phyloP scores from a whole-genome alignment of 1,139 yeast genomes.

The Blastobotrys buckinghamii region DNA sequence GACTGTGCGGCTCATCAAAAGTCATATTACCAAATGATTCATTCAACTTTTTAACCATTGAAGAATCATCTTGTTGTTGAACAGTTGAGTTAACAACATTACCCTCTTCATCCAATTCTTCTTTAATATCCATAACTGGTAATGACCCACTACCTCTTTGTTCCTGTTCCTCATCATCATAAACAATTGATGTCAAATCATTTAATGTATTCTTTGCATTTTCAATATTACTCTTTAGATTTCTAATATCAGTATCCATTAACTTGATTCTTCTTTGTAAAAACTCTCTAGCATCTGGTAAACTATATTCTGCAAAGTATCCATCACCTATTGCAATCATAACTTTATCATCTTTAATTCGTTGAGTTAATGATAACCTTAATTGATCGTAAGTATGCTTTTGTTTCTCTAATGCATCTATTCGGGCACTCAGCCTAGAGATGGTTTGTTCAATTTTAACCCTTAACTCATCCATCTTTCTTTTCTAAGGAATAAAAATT shows the following conservation, averaged over 20 bases:
- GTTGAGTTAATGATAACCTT: background rate
- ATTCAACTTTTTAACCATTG: constrained; percentile 19
- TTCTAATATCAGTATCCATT: constrained; percentile 37
- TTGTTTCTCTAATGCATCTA: constrained; percentile 1
- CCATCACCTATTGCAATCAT: constrained; percentile 54
- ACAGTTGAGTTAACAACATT: constrained; percentile 42
- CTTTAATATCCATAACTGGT: constrained; percentile 67
- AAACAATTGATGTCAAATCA: constrained; percentile 27
- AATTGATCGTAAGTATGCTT: constrained; percentile 3
- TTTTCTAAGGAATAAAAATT: background rate
- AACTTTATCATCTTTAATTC: constrained; percentile 20
- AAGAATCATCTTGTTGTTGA: constrained; percentile 23
- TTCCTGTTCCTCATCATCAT: constrained; percentile 56
- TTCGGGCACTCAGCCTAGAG: background rate
- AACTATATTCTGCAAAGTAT: constrained; percentile 47
- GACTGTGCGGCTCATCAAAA: background rate
- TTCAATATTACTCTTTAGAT: constrained; percentile 40
- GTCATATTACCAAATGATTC: background rate
- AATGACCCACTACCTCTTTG: constrained; percentile 40
- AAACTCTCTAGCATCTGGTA: constrained; percentile 42
- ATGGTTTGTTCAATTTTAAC: constrained; percentile 9
- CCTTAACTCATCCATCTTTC: constrained; percentile 7
- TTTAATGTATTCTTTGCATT: constrained; percentile 41
- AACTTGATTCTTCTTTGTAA: constrained; percentile 38
- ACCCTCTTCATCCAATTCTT: constrained; percentile 78